Percentiles rank a stretch among this genome's conserved stretches.
phyloP scores from a whole-genome alignment of 2,329 filamentous ascomycete genomes.

The Penicillium palitans region DNA sequence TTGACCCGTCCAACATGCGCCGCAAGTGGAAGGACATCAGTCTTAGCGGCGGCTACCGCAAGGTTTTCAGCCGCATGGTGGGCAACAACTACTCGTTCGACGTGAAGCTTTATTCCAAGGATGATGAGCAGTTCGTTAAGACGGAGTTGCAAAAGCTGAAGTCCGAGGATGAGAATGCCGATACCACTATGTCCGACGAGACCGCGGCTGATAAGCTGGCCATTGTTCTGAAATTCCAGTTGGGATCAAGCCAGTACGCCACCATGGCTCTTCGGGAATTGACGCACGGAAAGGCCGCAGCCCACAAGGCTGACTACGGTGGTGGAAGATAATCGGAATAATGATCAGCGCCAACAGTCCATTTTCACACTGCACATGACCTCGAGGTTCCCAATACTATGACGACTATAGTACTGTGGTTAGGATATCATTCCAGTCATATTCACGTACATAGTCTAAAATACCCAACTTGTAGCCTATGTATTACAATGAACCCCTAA shows the following conservation, averaged over 20 bases:
- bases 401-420: neutral
- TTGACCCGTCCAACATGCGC: constrained; percentile 86
- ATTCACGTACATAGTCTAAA: neutral
- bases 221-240: constrained; percentile 70
- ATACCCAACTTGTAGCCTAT: neutral
- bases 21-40: constrained; percentile 83
- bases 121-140: constrained; percentile 79
- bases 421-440: neutral
- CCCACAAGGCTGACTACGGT: constrained; percentile 64
- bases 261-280: constrained; percentile 80
- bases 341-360: neutral
- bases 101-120: constrained; percentile 64
- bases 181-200: constrained; percentile 9
- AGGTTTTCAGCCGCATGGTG: constrained; percentile 75
- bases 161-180: constrained; percentile 39
- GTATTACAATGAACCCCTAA: neutral
- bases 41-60: constrained; percentile 84
- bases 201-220: constrained; percentile 56
- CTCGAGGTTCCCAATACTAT: neutral
- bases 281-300: constrained; percentile 66
- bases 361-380: neutral
- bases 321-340: constrained; percentile 38
- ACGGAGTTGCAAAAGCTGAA: constrained; percentile 77
- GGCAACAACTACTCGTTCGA: constrained; percentile 63
- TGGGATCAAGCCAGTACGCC: constrained; percentile 78